Percentiles rank a stretch among this genome's conserved stretches.
Conservation (phyloP, 1,284 basidiomycete species). For the Pterulicium gracile region DNA sequence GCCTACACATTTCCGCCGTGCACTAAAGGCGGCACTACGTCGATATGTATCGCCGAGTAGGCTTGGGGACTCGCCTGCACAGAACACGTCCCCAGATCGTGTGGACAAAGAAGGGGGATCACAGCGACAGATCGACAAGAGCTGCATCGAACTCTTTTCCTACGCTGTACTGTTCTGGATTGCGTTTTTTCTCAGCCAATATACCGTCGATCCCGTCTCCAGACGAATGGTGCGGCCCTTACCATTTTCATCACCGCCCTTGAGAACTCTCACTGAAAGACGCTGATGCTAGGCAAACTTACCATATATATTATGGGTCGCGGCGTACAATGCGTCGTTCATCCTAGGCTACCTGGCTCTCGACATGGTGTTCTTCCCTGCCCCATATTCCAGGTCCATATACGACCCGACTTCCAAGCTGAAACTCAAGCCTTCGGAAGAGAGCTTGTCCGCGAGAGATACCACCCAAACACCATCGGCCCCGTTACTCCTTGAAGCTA, state of each 20-base stretch:
- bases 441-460: constrained; percentile 16
- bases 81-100: constrained; percentile 2
- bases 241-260: constrained; percentile 3
- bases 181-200: constrained; percentile 26
- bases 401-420: neutral
- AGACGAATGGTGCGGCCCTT: constrained; percentile 51
- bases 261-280: neutral
- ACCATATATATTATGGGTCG: constrained; percentile 84
- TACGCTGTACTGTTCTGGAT: constrained; percentile 60
- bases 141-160: constrained; percentile 64
- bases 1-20: constrained; percentile 58
- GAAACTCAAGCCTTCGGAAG: constrained; percentile 23
- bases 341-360: constrained; percentile 74
- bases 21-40: neutral
- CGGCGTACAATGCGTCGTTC: constrained; percentile 84
- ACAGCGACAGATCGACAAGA: constrained; percentile 52
- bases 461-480: constrained; percentile 16
- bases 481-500: constrained; percentile 63
- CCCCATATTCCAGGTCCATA: constrained; percentile 24
- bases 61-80: too few relatives aligned
- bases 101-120: constrained; percentile 11
- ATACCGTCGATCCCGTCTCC: constrained; percentile 46
- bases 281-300: constrained; percentile 60
- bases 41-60: too few relatives aligned
- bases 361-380: constrained; percentile 59